Evolutionary conservation across 495 filamentous ascomycete genomes (phyloP), one percentile per base, ranked within the genome.

Genomic region (Filosporella fistucella): DNA sequence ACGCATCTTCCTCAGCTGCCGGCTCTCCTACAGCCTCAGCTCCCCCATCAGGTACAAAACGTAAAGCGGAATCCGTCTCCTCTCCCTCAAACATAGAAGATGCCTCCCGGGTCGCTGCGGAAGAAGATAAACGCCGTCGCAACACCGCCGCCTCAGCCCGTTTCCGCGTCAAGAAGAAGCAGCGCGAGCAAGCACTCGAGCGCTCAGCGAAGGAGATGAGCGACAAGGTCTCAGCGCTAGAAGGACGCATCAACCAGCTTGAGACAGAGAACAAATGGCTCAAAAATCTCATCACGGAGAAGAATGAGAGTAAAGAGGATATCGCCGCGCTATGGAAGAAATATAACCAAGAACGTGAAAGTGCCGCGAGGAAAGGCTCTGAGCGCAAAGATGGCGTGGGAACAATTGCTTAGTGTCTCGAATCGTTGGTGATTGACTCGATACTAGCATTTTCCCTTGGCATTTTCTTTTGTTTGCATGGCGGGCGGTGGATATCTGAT

Each of bases 121-220:
- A 98, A 67, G 93, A 98, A 71, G 93, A 98, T 66, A 96, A 96
- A 65, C 88, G 93, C 10, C 83, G 91, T 36, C 86, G 93, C 51
- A 98, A 98, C 68, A 98, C 93, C 1, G 93, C 93, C 28, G 93
- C 93, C 33, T 86, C 80, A 40, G 93, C 93, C 17, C 86, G 93
- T 44, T 98, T 98, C 79, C 86, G 93, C 47, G 81, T 95, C 59
- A 98, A 98, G 80, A 98, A 98, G 88, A 98, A 98, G 79, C 88
- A 95, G 68, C 87, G 93, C 44, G 93, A 98, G 70, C 87, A 93
- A 63, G 84, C 86, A 2, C 85, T 98, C 49, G 93, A 97, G 70
- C 83, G 84, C 45, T 81, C 81, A 36, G 86, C 93, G 48, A 91
- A 94, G 66, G 93, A 96, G 56, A 88, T 95, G 63, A 79, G 77